phyloP scores from a whole-genome alignment of 192 early-diverging fungal genomes.

The Entomortierella parvispora region DNA sequence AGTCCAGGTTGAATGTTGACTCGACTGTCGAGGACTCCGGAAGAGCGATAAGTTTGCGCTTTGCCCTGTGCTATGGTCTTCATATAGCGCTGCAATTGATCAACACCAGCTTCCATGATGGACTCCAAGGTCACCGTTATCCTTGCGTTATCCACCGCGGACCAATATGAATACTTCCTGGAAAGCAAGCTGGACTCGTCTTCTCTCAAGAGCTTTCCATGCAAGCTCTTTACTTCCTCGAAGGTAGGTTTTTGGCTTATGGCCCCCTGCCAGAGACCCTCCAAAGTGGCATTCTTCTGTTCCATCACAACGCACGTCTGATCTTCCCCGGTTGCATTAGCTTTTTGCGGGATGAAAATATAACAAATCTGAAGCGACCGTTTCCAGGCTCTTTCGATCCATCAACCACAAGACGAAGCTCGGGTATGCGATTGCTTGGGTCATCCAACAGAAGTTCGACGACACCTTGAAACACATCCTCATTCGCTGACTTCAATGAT shows the following conservation, averaged over 20 bases:
- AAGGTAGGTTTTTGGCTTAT: slow-evolving; percentile 20
- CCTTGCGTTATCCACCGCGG: slow-evolving; percentile 16
- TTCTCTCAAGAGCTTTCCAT: slow-evolving; percentile 19
- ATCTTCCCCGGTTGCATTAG: slow-evolving; percentile 15
- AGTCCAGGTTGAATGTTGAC: slow-evolving; percentile 36
- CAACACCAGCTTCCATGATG: slow-evolving; percentile 31
- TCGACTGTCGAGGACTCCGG: slow-evolving; percentile 44
- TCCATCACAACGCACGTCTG: slow-evolving; percentile 36
- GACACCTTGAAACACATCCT: slow-evolving; percentile 40
- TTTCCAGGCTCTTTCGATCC: slow-evolving; percentile 29
- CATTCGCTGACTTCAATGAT: slow-evolving; percentile 25
- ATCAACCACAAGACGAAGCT: slow-evolving; percentile 51
- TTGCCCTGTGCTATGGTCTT: too few species aligned
- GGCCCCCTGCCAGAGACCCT: slow-evolving; percentile 30
- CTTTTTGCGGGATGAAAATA: slow-evolving; percentile 27
- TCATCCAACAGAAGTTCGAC: too few species aligned
- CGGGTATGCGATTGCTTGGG: slow-evolving; percentile 36
- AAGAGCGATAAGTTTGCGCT: slow-evolving; percentile 19
- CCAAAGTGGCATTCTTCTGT: slow-evolving; percentile 46
- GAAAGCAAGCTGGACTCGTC: slow-evolving; percentile 19
- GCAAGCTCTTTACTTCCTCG: slow-evolving; percentile 26
- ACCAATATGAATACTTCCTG: slow-evolving; percentile 51
- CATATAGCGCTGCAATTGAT: slow-evolving; percentile 39
- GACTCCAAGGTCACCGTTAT: slow-evolving; percentile 26
- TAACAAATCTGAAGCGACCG: slow-evolving; percentile 36